Percentiles rank a stretch among this genome's conserved stretches.
Evolutionary conservation across 768 basidiomycete species (phyloP).

Genomic region (Suillus sp.): DNA sequence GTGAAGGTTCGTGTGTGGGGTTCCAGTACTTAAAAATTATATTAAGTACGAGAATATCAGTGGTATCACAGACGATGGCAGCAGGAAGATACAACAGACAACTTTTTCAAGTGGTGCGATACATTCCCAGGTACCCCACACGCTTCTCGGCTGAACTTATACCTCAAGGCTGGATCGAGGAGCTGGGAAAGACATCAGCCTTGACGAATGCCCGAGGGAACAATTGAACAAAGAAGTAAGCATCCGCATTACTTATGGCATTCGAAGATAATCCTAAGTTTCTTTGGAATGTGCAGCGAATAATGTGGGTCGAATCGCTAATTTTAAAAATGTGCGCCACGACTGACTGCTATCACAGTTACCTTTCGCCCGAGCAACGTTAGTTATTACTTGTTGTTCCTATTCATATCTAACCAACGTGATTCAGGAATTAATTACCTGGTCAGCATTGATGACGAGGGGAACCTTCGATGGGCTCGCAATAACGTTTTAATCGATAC

Average conservation of each 20-base stretch:
- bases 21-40: neutral
- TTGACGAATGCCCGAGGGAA: conserved; percentile 61
- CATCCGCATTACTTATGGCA: neutral
- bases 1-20: conserved; percentile 41
- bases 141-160: neutral
- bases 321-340: neutral
- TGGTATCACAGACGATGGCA: conserved; percentile 65
- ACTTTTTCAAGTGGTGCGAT: conserved; percentile 63
- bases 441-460: conserved; percentile 53
- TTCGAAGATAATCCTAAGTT: neutral
- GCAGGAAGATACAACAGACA: conserved; percentile 58
- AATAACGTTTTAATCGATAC: conserved; percentile 63
- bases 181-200: conserved; percentile 53
- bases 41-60: conserved; percentile 29
- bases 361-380: conserved; percentile 62
- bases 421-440: conserved; percentile 63
- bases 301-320: conserved; percentile 37
- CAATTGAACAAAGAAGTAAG: conserved; percentile 60
- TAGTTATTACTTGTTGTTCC: conserved; percentile 13
- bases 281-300: conserved; percentile 36
- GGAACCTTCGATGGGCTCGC: conserved; percentile 58
- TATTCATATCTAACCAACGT: neutral
- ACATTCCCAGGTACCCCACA: neutral
- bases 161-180: conserved; percentile 60
- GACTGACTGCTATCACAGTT: conserved; percentile 35